Base-by-base conservation (phyloP, 169 alveolate genomes). In the Eimeria praecox region DNA sequence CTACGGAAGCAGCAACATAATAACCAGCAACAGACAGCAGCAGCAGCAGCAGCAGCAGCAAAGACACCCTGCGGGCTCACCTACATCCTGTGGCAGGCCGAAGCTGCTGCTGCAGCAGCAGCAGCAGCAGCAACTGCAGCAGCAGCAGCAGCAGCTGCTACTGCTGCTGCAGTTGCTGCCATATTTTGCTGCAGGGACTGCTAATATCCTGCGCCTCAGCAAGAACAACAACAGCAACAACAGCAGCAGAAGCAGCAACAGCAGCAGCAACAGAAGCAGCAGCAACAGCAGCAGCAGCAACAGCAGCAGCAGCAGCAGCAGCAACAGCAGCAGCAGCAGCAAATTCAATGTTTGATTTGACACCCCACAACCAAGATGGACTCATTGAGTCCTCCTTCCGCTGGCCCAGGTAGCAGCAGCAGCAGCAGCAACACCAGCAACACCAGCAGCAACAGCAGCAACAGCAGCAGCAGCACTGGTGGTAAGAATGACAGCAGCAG, bases 391-490 rank as follows among this genome's bases (percentile, higher is more conserved):
- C 59, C 59, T 52, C 59, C 59, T 14, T 14, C 59, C 14, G 59
- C 59, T n/a, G 75, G 12, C 75, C 75, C 75, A 24, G 40, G 75
- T 27, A 64, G 75, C 75, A 64, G 75, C 75, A 64, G 75, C 75
- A 64, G 75, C 75, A 64, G 75, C 75, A 64, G 75, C 75, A 64
- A n/a, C 75, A 52, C 6, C 59, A 52, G 14, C 59, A 52, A 52
- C 59, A 64, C 33, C 75, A 64, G 35, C 75, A n/a, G 40, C 75
- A 64, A 27, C 75, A 64, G n/a, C 75, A 64, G n/a, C 75, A 64
- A n/a, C 75, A 64, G 85, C 85, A 73, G 85, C 85, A 73, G 85
- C 85, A 73, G 85, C 85, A 73, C 49, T 20, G 38, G 42, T 46
- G 38, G 42, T 46, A 73, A 38, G 49, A 73, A 46, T 40, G 38